Base-by-base conservation (phyloP, 2,329 filamentous ascomycete species). In the Monosporascus sp. region DNA sequence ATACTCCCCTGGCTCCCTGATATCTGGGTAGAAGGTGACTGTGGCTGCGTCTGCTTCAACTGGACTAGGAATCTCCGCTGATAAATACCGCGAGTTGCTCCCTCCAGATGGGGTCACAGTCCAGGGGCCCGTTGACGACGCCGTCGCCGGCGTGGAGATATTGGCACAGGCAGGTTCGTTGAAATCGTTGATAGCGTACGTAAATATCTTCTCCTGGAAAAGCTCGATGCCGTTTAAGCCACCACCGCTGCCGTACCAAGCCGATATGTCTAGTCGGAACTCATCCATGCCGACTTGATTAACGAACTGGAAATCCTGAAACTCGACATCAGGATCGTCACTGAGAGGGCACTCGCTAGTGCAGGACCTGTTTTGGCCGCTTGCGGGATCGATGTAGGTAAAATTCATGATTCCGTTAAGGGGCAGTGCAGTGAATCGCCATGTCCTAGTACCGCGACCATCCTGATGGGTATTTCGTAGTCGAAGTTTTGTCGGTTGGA, bases 391-490 rank as follows among this genome's bases (percentile, higher is more conserved):
- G 57, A 85, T 85, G 62, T 94, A 97, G 38, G 91, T 96, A 65
- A 99, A 80, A 71, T 97, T 97, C 85, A 99, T 89, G 68, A 99
- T 97, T 50, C 94, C 94, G 57, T 89, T 86, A 64, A 93, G 83
- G 5, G 93, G 92, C 54, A 93, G 75, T 18, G 91, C 89, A 22
- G 89, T 90, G 66, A 90, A 95, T 53, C 91, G 84, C 74, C 90
- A 99, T 0, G 87, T 89, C 73, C 89, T 89, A 31, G 92, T 96
- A 31, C 94, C 92, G 58, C 91, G 85, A 49, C 89, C 90, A 62
- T 94, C 84, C 50, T 84, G 79, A 61, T 89, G 84, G 3, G 93
- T 94, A 72, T 99, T 99, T 77, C 88, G 90, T 24, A 99, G 75
- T 51, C 90, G 84, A 55, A 99, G 72, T 69, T 90, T 95, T 9